A percentile compares a stretch with the other conserved stretches of the same genome.
Evolutionary conservation across 2,329 filamentous ascomycete species (phyloP).

Genomic region (Apiospora kogelbergensis): DNA sequence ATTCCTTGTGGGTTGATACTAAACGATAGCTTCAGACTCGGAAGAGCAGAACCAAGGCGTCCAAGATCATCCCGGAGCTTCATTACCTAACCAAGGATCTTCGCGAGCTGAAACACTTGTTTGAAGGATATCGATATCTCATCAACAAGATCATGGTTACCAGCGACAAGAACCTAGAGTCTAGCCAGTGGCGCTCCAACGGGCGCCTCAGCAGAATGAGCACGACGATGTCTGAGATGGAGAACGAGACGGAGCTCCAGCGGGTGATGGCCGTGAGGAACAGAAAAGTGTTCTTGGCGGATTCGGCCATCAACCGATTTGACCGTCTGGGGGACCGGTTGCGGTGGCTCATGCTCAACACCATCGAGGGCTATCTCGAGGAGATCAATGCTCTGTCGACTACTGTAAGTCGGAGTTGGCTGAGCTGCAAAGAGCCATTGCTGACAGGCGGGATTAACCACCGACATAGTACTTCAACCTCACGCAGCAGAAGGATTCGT

Average conservation of each 20-base stretch:
- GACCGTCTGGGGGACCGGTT: slow-evolving; percentile 59
- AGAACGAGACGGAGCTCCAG: not conserved
- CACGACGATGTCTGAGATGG: not conserved
- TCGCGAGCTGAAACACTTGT: slow-evolving; percentile 59
- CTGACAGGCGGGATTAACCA: not conserved
- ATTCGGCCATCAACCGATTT: slow-evolving; percentile 56
- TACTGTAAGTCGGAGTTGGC: slow-evolving; percentile 48
- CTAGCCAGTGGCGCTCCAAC: not conserved
- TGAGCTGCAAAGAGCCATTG: slow-evolving; percentile 15
- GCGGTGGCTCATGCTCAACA: slow-evolving; percentile 59
- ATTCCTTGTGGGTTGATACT: not conserved
- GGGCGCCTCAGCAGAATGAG: not conserved
- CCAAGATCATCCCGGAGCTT: slow-evolving; percentile 55
- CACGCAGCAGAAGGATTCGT: slow-evolving; percentile 73
- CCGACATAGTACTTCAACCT: slow-evolving; percentile 69
- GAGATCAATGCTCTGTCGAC: slow-evolving; percentile 71
- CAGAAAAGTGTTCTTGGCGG: slow-evolving; percentile 33
- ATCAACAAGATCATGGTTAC: slow-evolving; percentile 55
- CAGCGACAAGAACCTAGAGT: slow-evolving; percentile 34
- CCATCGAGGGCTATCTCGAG: slow-evolving; percentile 62
- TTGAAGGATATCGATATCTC: slow-evolving; percentile 59
- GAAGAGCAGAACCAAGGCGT: slow-evolving; percentile 40
- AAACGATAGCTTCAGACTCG: slow-evolving; percentile 21
- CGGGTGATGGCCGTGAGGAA: not conserved
- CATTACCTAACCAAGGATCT: slow-evolving; percentile 62